Conservation (phyloP, 2,329 filamentous ascomycete species). For the Fusarium concolor region DNA sequence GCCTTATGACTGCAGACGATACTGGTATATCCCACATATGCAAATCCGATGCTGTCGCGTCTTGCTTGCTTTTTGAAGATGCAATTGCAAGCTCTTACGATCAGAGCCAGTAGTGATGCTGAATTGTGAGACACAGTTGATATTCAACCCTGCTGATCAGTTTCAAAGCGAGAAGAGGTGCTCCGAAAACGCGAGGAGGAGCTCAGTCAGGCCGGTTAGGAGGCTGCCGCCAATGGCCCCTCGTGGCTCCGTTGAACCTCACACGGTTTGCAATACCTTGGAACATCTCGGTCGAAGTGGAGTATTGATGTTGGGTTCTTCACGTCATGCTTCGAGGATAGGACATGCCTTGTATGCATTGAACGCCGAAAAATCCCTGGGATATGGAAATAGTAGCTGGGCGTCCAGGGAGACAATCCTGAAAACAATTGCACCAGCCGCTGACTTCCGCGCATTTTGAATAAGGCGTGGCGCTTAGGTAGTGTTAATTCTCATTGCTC, state of each 20-base stretch:
- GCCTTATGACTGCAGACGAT: constrained; percentile 30
- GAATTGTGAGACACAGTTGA: neutral
- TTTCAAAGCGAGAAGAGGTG: neutral
- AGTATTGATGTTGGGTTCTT: constrained; percentile 22
- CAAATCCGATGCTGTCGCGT: constrained; percentile 30
- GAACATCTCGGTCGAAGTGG: constrained; percentile 31
- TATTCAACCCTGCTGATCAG: neutral
- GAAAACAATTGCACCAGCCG: neutral
- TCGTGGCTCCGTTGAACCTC: constrained; percentile 18
- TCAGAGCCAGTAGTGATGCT: neutral
- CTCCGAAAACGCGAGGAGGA: constrained; percentile 4
- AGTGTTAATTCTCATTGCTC: constrained; percentile 15
- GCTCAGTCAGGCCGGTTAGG: constrained; percentile 4
- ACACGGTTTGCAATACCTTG: constrained; percentile 12
- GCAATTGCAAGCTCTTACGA: constrained; percentile 5
- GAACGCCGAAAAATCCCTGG: constrained; percentile 5
- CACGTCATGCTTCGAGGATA: constrained; percentile 35
- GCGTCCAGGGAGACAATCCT: neutral
- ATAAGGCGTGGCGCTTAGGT: constrained; percentile 19
- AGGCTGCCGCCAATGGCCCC: constrained; percentile 15
- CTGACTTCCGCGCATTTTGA: constrained; percentile 6
- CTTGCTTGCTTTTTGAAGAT: constrained; percentile 12
- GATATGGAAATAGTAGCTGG: constrained; percentile 2
- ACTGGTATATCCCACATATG: constrained; percentile 34
- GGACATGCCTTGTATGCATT: constrained; percentile 11